Evolutionary conservation across 2,329 filamentous ascomycete species (phyloP).

Genomic region (Colletotrichum sp.): DNA sequence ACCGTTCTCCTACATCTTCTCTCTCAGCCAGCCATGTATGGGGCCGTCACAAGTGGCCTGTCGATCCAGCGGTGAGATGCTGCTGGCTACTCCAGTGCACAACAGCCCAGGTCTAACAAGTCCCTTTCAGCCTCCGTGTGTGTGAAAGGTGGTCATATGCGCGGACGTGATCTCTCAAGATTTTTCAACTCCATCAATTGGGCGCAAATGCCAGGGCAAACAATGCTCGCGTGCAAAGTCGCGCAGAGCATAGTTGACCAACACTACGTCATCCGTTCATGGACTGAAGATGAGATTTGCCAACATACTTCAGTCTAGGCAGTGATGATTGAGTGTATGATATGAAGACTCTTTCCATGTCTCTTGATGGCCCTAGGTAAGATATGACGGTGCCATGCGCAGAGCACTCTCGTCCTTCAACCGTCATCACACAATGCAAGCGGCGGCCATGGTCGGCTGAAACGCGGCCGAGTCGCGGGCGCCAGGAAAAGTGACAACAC

Average conservation of each 20-base stretch:
- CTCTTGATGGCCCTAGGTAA: background rate
- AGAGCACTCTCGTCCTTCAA: background rate
- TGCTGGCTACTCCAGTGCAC: background rate
- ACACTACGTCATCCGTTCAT: background rate
- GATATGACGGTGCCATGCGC: background rate
- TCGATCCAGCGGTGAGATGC: constrained; percentile 12
- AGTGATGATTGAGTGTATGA: background rate
- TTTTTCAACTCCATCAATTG: background rate
- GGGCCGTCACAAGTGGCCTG: background rate
- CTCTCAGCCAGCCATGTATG: background rate
- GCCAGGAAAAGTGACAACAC: background rate
- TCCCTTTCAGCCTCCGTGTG: background rate
- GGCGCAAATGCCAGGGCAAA: background rate
- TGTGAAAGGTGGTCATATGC: background rate
- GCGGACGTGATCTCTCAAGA: background rate
- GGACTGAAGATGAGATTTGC: background rate
- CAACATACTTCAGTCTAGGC: background rate
- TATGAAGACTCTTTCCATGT: background rate
- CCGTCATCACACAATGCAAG: background rate
- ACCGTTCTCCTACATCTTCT: background rate
- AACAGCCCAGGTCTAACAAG: background rate
- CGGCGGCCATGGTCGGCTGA: constrained; percentile 1
- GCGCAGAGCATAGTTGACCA: background rate
- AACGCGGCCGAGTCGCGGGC: constrained; percentile 5
- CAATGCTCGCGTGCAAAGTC: background rate